Base-by-base conservation (phyloP, 2,329 filamentous ascomycete genomes). In the Exophiala spinifera region DNA sequence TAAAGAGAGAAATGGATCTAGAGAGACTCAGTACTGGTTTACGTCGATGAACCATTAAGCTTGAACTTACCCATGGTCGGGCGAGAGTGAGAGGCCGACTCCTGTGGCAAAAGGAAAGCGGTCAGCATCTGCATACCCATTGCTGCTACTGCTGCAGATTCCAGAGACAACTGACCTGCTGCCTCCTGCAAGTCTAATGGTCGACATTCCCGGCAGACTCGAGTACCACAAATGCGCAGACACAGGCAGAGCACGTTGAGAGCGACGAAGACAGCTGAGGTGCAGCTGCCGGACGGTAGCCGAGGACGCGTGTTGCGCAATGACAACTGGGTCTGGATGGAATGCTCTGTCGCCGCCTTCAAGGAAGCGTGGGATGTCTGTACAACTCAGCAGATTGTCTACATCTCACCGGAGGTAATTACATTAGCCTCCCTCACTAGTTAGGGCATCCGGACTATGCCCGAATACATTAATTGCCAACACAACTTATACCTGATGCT, bases 221-320 rank as follows among this genome's bases (percentile, higher is more conserved):
- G 42, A 44, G 42, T 44, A 25, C 42, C 42, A 44, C 17, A 44
- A 44, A 44, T 20, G 14, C 6, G 42, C 42, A 44, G 42, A 44
- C 42, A 44, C 17, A 44, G 42, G 19, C 19, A 44, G 42, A 20
- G 17, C 23, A 44, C 23, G 6, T 44, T 25, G 42, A 44, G 4
- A 44, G 42, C 19, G 42, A 44, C 23, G 19, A 44, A 44, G 42
- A 44, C 23, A 44, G 17, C 15, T 44, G 42, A 44, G 42, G 42
- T 44, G 19, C 42, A 44, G 42, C 42, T 23, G 23, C 42, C 19
- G 42, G 42, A 44, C 42, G 23, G 42, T 11, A 44, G 42, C 42
- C 42, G 42, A 44, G 42, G 42, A 44, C 42, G 42, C 42, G n/a
- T 44, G 15, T 28, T 44, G 42, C 14, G 42, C 42, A 44, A 44